These are phyloP conservation scores for Nepenthes alata DNA, from an alignment of 179 eudicot species.

Conservation along the genomic window DNA sequence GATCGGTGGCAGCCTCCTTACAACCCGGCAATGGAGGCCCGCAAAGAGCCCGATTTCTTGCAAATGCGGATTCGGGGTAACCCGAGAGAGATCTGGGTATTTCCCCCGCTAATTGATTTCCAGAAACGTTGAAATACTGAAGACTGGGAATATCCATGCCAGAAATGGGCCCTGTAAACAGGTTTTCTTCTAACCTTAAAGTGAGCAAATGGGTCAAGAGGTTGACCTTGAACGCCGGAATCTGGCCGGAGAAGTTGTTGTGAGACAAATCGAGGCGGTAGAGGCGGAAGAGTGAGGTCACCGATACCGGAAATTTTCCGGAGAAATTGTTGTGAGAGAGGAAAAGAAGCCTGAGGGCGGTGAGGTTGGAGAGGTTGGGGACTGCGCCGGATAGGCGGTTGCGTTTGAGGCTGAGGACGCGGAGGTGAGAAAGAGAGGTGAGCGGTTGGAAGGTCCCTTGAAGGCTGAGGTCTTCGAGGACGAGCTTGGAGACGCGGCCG, in stretches of 20 bases:
- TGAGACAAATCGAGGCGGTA: slow-evolving; percentile 60
- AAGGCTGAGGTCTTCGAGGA: slow-evolving; percentile 45
- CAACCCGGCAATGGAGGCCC: slow-evolving; percentile 51
- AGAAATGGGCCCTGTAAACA: slow-evolving; percentile 31
- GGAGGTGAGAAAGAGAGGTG: slow-evolving; percentile 39
- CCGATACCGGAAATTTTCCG: slow-evolving; percentile 31
- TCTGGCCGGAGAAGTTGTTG: slow-evolving; percentile 41
- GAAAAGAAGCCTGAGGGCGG: slow-evolving; percentile 45
- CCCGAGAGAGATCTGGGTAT: slow-evolving; percentile 35
- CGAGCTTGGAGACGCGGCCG: slow-evolving; percentile 44
- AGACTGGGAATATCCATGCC: slow-evolving; percentile 18
- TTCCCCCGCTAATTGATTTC: slow-evolving; percentile 33
- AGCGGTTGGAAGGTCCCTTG: slow-evolving; percentile 22
- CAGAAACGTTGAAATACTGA: slow-evolving; percentile 43
- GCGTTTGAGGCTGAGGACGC: slow-evolving; percentile 45
- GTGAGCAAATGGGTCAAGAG: slow-evolving; percentile 34
- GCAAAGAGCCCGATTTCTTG: slow-evolving; percentile 29
- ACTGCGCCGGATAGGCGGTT: slow-evolving; percentile 43
- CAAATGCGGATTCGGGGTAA: slow-evolving; percentile 39
- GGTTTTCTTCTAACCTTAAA: slow-evolving; percentile 40
- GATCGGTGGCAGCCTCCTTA: slow-evolving; percentile 14
- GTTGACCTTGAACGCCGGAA: slow-evolving; percentile 24
- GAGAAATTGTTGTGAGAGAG: slow-evolving; percentile 47
- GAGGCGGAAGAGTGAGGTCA: slow-evolving; percentile 22
- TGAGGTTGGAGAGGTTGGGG: slow-evolving; percentile 43